phyloP scores from a whole-genome alignment of 2,329 filamentous ascomycete genomes.

The Clarireedia paspali region DNA sequence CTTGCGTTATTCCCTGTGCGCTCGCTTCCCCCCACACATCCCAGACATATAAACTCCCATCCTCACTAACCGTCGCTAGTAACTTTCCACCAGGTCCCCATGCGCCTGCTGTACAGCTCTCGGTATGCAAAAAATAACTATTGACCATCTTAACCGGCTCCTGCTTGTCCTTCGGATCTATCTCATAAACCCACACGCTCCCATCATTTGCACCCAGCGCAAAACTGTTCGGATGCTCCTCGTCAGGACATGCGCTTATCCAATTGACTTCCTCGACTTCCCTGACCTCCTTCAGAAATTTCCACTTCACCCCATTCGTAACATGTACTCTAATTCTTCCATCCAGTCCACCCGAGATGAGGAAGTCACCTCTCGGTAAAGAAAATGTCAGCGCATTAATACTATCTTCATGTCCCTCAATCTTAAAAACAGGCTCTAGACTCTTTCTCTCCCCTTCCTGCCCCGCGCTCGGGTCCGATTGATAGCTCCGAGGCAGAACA shows the following conservation, averaged over 20 bases:
- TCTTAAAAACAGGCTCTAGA: slow-evolving; percentile 58
- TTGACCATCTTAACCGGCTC: slow-evolving; percentile 73
- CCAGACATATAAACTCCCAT: slow-evolving; percentile 84
- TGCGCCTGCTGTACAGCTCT: slow-evolving; percentile 75
- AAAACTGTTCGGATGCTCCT: slow-evolving; percentile 67
- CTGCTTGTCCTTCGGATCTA: slow-evolving; percentile 57
- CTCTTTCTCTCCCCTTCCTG: slow-evolving; percentile 48
- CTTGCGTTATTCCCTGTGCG: slow-evolving; percentile 46
- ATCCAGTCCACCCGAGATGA: slow-evolving; percentile 83
- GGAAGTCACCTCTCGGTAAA: slow-evolving; percentile 70
- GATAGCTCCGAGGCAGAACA: slow-evolving; percentile 69
- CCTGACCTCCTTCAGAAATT: slow-evolving; percentile 67
- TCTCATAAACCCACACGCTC: slow-evolving; percentile 91
- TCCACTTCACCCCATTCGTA: slow-evolving; percentile 47
- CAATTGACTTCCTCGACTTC: slow-evolving; percentile 97
- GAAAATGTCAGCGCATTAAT: slow-evolving; percentile 85
- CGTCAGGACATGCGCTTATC: slow-evolving; percentile 67
- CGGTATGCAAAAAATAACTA: slow-evolving; percentile 87
- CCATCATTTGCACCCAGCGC: slow-evolving; percentile 87
- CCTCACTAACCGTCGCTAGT: slow-evolving; percentile 82
- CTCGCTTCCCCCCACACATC: slow-evolving; percentile 42
- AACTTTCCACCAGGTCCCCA: slow-evolving; percentile 87
- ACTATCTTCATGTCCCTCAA: slow-evolving; percentile 89
- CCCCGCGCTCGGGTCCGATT: slow-evolving; percentile 49
- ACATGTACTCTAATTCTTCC: slow-evolving; percentile 62